phyloP scores from a whole-genome alignment of 805 yeast genomes.

The Myxozyma neotropica region DNA sequence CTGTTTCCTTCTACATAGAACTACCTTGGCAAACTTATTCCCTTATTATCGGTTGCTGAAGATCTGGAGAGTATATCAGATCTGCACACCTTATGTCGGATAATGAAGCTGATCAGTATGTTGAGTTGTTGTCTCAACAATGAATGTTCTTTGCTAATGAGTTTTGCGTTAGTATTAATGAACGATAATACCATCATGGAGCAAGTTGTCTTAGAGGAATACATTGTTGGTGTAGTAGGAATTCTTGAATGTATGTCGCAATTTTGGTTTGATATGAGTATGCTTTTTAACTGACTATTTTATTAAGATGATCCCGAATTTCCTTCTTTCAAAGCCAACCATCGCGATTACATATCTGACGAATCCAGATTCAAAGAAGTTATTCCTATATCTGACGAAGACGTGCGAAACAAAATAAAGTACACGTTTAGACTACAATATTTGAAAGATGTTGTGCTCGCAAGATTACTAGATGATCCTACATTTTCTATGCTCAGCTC shows the following conservation, averaged over 20 bases:
- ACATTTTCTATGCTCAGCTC: slow-evolving; percentile 67
- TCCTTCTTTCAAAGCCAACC: slow-evolving; percentile 78
- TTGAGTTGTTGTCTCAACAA: too few relatives aligned
- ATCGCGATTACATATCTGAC: slow-evolving; percentile 63
- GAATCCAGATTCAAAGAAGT: slow-evolving; percentile 70
- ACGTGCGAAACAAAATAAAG: slow-evolving; percentile 59
- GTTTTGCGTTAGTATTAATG: slow-evolving; percentile 50
- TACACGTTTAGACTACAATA: slow-evolving; percentile 78
- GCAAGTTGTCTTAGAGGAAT: slow-evolving; percentile 55
- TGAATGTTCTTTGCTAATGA: neutral
- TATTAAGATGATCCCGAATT: slow-evolving; percentile 77
- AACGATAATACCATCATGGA: slow-evolving; percentile 69
- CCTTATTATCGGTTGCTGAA: slow-evolving; percentile 62
- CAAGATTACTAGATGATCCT: slow-evolving; percentile 79
- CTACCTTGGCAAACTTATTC: slow-evolving; percentile 57
- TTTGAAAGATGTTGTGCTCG: slow-evolving; percentile 82
- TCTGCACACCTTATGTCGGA: slow-evolving; percentile 69
- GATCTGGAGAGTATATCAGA: slow-evolving; percentile 52
- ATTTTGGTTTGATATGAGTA: too few relatives aligned
- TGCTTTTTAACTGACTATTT: too few relatives aligned
- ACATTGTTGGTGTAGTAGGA: slow-evolving; percentile 66
- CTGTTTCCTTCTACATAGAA: slow-evolving; percentile 33
- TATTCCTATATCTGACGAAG: slow-evolving; percentile 58
- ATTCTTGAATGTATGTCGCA: slow-evolving; percentile 62
- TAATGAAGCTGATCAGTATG: slow-evolving; percentile 58